Conservation (phyloP, 2,329 filamentous ascomycete species). For the Fusarium papillatum region DNA sequence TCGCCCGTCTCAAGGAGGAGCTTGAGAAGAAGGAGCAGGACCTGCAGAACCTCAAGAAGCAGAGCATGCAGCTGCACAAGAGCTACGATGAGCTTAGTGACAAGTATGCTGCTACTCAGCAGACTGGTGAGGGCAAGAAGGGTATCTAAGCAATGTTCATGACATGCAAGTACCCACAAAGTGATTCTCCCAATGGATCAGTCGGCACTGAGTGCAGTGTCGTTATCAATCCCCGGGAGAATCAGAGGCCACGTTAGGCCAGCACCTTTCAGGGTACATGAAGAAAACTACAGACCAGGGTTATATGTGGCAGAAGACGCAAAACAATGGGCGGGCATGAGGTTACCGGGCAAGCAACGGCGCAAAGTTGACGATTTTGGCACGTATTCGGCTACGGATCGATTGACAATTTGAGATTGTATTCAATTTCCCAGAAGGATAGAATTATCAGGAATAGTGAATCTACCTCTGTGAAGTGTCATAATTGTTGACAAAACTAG, state of each 20-base stretch:
- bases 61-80: slow-evolving; percentile 83
- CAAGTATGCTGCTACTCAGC: slow-evolving; percentile 75
- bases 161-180: background rate
- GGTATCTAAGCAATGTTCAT: slow-evolving; percentile 55
- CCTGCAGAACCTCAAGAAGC: slow-evolving; percentile 91
- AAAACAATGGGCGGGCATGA: slow-evolving; percentile 34
- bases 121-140: slow-evolving; percentile 70
- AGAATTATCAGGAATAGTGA: slow-evolving; percentile 23
- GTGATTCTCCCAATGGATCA: background rate
- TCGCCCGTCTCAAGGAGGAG: slow-evolving; percentile 77
- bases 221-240: background rate
- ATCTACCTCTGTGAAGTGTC: slow-evolving; percentile 1
- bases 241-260: slow-evolving; percentile 11
- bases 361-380: slow-evolving; percentile 30
- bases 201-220: background rate
- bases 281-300: slow-evolving; percentile 10
- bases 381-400: slow-evolving; percentile 18
- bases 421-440: slow-evolving; percentile 26
- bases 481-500: background rate
- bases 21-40: slow-evolving; percentile 86
- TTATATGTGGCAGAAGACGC: slow-evolving; percentile 15
- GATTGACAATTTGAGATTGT: slow-evolving; percentile 31
- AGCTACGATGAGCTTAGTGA: slow-evolving; percentile 92
- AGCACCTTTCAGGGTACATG: slow-evolving; percentile 27
- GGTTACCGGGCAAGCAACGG: slow-evolving; percentile 28